Evolutionary conservation across 2,329 filamentous ascomycete species (phyloP), one percentile per base, ranked within the genome.

Genomic region (Aspergillus carbonarius): DNA sequence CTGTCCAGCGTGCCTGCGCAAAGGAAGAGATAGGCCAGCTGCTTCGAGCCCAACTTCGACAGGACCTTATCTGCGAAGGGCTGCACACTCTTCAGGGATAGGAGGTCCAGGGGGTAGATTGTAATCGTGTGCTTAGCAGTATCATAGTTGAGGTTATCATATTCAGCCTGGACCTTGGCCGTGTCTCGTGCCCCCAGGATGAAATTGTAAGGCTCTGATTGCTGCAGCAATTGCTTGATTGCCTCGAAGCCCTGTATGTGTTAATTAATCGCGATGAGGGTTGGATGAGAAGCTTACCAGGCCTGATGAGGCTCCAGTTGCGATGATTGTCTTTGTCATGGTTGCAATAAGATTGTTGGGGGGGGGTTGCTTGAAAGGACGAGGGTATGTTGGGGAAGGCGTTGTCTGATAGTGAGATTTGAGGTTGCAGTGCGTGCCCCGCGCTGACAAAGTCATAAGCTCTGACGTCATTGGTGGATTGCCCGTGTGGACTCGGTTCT

Each of bases 101-200:
- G 25, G 13, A 69, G 60, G 55, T 69, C 65, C 8, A 69, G 54
- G 1, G 66, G 66, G 13, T 66, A 30, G 20, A 68, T 53, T 13
- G 51, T 59, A 25, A 69, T 50, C 1, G 50, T 59, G 48, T 69
- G 63, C 49, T 66, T 66, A 25, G 39, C 5, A 23, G 54, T 57
- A 32, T 68, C 65, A 48, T 60, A 68, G 18, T 59, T 58, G 12
- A 68, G 53, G 13, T 59, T 60, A 34, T 68, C 47, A 18, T 61
- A 68, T 2, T 60, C 65, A 25, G 42, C 42, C 23, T 47, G 42
- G 15, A 47, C 42, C 15, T 47, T 47, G 42, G 23, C 42, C 3
- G 60, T 62, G 23, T 66, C 63, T 23, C 67, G 66, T 9, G 53
- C 66, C 8, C 67, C 67, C 4, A 69, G 49, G 10, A 69, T 66